Evolutionary conservation across 257 asterid genomes (phyloP).

Genomic region (Agastache rugosa): DNA sequence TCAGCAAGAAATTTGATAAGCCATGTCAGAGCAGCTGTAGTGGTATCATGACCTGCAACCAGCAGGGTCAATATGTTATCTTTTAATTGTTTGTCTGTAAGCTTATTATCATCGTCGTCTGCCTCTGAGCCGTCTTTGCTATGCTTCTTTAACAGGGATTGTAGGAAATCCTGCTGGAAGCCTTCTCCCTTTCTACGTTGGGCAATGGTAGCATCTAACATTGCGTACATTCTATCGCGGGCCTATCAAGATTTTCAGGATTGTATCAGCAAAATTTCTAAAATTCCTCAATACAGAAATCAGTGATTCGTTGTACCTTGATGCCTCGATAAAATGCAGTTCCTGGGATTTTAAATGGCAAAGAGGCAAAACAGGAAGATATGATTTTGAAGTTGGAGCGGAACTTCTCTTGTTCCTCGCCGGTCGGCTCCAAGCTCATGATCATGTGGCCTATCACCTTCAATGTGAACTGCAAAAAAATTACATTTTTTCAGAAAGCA

Average conservation of each 20-base stretch:
- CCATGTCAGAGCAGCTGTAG: conserved; percentile 91
- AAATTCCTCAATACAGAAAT: background rate
- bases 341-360: conserved; percentile 80
- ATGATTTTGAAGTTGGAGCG: conserved; percentile 78
- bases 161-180: conserved; percentile 70
- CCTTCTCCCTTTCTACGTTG: conserved; percentile 61
- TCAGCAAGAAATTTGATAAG: conserved; percentile 73
- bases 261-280: conserved; percentile 17
- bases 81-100: conserved; percentile 78
- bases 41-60: conserved; percentile 92
- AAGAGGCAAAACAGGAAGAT: conserved; percentile 75
- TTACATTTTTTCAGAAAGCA: conserved; percentile 13
- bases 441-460: conserved; percentile 93
- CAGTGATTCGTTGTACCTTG: conserved; percentile 50
- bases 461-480: conserved; percentile 67
- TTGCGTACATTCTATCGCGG: conserved; percentile 76
- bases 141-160: conserved; percentile 67
- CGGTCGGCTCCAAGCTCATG: conserved; percentile 86
- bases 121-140: conserved; percentile 54
- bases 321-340: conserved; percentile 82
- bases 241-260: conserved; percentile 52
- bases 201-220: conserved; percentile 71
- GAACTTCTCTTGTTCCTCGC: conserved; percentile 82
- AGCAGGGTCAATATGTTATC: conserved; percentile 79
- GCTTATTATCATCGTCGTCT: conserved; percentile 73